Evolutionary conservation across 2,329 filamentous ascomycete species (phyloP), one percentile per base, ranked within the genome.

Genomic region (Colletotrichum gloeosporioides): DNA sequence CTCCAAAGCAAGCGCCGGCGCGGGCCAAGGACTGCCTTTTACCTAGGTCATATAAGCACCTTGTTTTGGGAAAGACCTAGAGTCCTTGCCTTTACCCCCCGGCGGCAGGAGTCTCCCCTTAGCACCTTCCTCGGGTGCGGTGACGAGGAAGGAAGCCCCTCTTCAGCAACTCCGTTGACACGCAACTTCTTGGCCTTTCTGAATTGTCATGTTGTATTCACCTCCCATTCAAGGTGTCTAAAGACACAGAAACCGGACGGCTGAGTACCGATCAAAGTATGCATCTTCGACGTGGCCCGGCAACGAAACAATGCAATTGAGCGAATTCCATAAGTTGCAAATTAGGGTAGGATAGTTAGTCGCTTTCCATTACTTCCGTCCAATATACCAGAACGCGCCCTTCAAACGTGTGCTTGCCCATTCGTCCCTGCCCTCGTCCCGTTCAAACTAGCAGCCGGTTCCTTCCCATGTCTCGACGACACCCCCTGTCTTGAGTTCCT

Each of bases 401-500:
- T 36, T 67, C 31, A 76, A 15, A 22, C 44, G 49, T 44, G 64
- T 31, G 27, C 64, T 15, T 75, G 73, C 32, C 70, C 73, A 22
- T 73, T 76, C 12, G 64, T 73, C 12, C 70, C 74, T 34, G 27
- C 29, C 36, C 71, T 67, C 39, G 22, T 25, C 15, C 71, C 71
- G n/a, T 65, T 76, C 29, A 53, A 32, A 31, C 70, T 65, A 4
- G 29, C 8, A 22, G 32, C 65, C 8, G 64, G 44, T 49, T 69
- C 74, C 25, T 65, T 59, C 27, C 73, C 73, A 15, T 68, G 44
- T 44, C 70, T 76, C 22, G 64, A 76, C 22, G 73, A 64, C 8
- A 76, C 18, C 8, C 69, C 70, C 15, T 76, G 74, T 32, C 74
- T 73, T 25, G 70, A 74, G 22, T 55, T 65, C n/a, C 74, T 68